Conservation (phyloP, 2,329 filamentous ascomycete genomes). For the Sclerotiophoma versabilis region DNA sequence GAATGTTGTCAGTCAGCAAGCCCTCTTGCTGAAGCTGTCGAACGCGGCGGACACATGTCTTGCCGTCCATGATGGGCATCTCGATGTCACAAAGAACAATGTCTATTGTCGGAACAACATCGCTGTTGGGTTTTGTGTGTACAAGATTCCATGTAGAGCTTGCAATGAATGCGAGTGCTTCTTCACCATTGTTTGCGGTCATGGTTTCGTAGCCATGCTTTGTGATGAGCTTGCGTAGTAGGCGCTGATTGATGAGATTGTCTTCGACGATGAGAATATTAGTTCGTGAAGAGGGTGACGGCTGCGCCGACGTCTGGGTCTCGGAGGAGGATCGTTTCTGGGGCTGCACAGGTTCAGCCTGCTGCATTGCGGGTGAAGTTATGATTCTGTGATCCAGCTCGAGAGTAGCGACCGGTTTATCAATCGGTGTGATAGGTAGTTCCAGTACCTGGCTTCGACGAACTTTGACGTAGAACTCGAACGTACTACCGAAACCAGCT, state of each 20-base stretch:
- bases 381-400: background rate
- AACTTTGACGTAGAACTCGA: constrained; percentile 33
- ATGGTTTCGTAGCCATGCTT: constrained; percentile 31
- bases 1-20: constrained; percentile 15
- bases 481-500: constrained; percentile 31
- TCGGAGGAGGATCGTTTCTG: background rate
- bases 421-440: background rate
- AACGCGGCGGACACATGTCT: constrained; percentile 23
- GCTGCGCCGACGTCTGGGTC: background rate
- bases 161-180: constrained; percentile 32
- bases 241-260: constrained; percentile 43
- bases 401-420: constrained; percentile 4
- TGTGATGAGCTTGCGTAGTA: constrained; percentile 34
- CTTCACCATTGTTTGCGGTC: constrained; percentile 39
- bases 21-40: constrained; percentile 28
- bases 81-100: constrained; percentile 37
- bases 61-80: constrained; percentile 43
- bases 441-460: constrained; percentile 9
- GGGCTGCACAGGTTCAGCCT: background rate
- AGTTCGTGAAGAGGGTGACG: background rate
- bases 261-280: constrained; percentile 43
- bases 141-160: constrained; percentile 1
- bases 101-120: background rate
- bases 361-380: constrained; percentile 11
- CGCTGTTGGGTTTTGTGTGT: background rate